A percentile compares a stretch with the other conserved stretches of the same genome.
phyloP scores from a whole-genome alignment of 805 yeast species.

The Starmerella lactis-condensi region DNA sequence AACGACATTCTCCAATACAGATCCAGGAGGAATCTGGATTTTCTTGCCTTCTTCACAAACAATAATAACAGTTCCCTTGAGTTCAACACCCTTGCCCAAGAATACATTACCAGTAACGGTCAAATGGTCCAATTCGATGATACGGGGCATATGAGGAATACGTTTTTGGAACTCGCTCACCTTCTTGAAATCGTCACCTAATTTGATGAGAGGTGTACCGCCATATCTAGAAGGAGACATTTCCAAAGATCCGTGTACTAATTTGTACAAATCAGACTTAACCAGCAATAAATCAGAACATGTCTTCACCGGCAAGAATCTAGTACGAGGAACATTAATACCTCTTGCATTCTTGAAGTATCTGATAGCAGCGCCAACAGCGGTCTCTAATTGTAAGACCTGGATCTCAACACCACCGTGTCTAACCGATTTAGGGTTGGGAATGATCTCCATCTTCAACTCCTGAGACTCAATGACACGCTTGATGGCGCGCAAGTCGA shows the following conservation, averaged over 20 bases:
- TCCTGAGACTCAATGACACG: constrained; percentile 70
- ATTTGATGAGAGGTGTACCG: constrained; percentile 83
- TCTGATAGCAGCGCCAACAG: constrained; percentile 97
- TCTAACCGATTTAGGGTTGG: constrained; percentile 71
- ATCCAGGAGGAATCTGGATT: constrained; percentile 94
- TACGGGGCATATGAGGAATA: constrained; percentile 88
- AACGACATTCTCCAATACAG: constrained; percentile 86
- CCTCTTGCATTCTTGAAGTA: constrained; percentile 92
- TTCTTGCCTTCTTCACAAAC: constrained; percentile 94
- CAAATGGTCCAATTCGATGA: constrained; percentile 88
- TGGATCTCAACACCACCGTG: constrained; percentile 60
- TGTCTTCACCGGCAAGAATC: constrained; percentile 96
- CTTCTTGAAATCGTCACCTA: constrained; percentile 93
- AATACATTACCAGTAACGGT: constrained; percentile 93
- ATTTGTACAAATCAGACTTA: constrained; percentile 78
- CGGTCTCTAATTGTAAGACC: constrained; percentile 92
- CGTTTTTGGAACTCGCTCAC: constrained; percentile 78
- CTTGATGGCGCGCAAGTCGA: constrained; percentile 83
- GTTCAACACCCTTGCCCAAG: constrained; percentile 73
- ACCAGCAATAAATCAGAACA: constrained; percentile 87
- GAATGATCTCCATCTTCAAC: constrained; percentile 82
- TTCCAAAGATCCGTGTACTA: constrained; percentile 79
- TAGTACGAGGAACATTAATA: constrained; percentile 92
- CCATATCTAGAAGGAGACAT: constrained; percentile 74
- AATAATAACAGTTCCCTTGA: constrained; percentile 93